phyloP scores from a whole-genome alignment of 371 early-diverging fungal species.

The Mortierella sp. region DNA sequence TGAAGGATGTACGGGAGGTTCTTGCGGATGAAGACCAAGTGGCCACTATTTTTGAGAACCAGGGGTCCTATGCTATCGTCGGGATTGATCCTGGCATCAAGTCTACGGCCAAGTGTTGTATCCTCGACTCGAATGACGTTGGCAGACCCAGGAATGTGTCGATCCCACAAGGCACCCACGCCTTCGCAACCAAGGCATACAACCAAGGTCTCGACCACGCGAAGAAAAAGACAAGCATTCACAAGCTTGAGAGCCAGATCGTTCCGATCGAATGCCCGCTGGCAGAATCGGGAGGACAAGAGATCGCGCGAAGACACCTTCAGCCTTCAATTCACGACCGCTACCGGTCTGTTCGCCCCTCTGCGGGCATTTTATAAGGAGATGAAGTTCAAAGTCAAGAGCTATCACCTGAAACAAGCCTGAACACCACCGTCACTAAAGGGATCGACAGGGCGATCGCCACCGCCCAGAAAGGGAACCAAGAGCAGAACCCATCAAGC shows the following conservation, averaged over 20 bases:
- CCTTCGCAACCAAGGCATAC: not conserved
- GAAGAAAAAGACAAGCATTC: not conserved
- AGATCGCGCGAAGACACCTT: not conserved
- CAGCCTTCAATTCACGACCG: not conserved
- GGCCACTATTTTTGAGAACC: not conserved
- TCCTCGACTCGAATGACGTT: not conserved
- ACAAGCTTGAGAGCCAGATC: not conserved
- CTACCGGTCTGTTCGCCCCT: not conserved
- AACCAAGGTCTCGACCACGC: not conserved
- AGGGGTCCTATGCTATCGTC: not conserved
- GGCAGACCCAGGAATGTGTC: not conserved
- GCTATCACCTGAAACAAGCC: not conserved
- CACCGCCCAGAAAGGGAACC: not conserved
- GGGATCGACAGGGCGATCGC: not conserved
- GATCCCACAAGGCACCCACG: not conserved
- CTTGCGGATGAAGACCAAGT: not conserved
- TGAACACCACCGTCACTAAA: not conserved
- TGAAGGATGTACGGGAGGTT: not conserved
- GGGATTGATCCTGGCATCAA: constrained; percentile 4
- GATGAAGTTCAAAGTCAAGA: not conserved
- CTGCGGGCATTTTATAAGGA: not conserved
- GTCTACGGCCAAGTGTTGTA: not conserved
- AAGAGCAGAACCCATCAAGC: not conserved
- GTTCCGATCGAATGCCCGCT: not conserved
- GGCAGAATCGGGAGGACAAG: not conserved